Base-by-base conservation (phyloP, 495 filamentous ascomycete genomes). In the Tuber magnatum region DNA sequence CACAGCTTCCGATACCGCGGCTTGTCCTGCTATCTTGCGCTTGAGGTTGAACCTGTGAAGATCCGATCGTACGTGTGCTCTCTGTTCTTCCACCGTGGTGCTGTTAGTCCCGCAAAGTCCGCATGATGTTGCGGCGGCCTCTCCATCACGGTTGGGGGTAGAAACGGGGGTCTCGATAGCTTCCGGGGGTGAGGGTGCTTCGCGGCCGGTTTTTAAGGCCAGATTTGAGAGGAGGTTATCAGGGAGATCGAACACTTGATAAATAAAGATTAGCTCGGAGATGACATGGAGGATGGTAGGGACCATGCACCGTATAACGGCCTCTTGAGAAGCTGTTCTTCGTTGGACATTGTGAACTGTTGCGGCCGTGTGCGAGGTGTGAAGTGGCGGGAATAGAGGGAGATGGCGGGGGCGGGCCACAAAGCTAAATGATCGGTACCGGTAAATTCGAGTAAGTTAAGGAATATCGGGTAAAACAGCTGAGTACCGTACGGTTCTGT, bases 31-130 rank as follows among this genome's bases (percentile, higher is more conserved):
- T 46, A 97, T 84, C 85, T 92, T 94, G 81, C 92, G 93, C 83
- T 97, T 97, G 70, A 97, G 83, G 82, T 99, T 99, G 84, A 97
- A 98, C 73, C 91, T 87, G 84, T 99, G 95, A 69, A 94, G 87
- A 83, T 99, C 95, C n/a, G 94, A 97, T 73, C 91, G 90, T 40
- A 92, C 89, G 85, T 99, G 95, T 72, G 88, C 87, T 68, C 92
- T 88, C 80, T 99, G 96, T 71, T 97, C 94, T 79, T 90, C 87
- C 40, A 97, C 89, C 40, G 86, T 91, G 40, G 84, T 78, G 79
- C 92, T 95, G 0, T 87, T 85, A 28, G 92, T 86, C 43, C 87
- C 86, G 84, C 95, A 99, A 24, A 98, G 89, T 6, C 90, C 88
- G 81, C 95, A 99, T 38, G 92, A 88, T 61, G 92, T 93, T 5